Percentiles rank a stretch among this genome's conserved stretches.
phyloP scores from a whole-genome alignment of 805 yeast genomes.

The Saturnispora zaruensis region DNA sequence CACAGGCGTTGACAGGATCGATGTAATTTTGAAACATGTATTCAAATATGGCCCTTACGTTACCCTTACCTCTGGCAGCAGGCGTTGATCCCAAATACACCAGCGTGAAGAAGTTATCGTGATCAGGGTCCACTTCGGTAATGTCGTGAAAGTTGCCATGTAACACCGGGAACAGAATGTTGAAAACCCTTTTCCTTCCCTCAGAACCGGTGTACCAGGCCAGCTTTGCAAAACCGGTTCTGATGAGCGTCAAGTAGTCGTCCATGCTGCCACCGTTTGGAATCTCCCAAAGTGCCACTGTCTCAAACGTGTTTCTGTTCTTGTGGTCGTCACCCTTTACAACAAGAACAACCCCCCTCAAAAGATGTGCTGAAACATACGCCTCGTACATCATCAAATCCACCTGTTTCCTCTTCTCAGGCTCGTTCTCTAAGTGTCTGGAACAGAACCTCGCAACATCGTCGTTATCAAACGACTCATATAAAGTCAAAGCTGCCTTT shows the following conservation, averaged over 20 bases:
- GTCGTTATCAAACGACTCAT: constrained; percentile 28
- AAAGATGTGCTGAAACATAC: constrained; percentile 41
- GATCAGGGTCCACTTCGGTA: constrained; percentile 30
- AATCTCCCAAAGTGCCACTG: constrained; percentile 46
- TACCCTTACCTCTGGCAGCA: constrained; percentile 48
- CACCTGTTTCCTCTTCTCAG: constrained; percentile 24
- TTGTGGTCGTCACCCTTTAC: constrained; percentile 36
- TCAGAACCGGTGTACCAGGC: constrained; percentile 41
- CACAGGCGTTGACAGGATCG: constrained; percentile 32
- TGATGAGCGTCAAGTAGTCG: constrained; percentile 38
- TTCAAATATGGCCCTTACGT: constrained; percentile 41
- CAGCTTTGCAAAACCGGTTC: constrained; percentile 44
- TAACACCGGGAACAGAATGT: constrained; percentile 42
- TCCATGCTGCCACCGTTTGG: constrained; percentile 40
- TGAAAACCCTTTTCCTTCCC: constrained; percentile 42
- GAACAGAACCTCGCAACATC: constrained; percentile 28
- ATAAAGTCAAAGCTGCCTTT: constrained; percentile 30
- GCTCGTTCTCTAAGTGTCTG: constrained; percentile 28
- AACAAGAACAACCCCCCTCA: constrained; percentile 42
- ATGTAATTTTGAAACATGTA: constrained; percentile 39
- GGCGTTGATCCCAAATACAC: constrained; percentile 31
- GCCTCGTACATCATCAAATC: constrained; percentile 41
- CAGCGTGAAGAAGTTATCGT: constrained; percentile 25
- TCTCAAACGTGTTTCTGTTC: constrained; percentile 33
- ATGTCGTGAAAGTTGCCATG: constrained; percentile 41